phyloP scores from a whole-genome alignment of 179 eudicot species.

The Beta lomatogona region DNA sequence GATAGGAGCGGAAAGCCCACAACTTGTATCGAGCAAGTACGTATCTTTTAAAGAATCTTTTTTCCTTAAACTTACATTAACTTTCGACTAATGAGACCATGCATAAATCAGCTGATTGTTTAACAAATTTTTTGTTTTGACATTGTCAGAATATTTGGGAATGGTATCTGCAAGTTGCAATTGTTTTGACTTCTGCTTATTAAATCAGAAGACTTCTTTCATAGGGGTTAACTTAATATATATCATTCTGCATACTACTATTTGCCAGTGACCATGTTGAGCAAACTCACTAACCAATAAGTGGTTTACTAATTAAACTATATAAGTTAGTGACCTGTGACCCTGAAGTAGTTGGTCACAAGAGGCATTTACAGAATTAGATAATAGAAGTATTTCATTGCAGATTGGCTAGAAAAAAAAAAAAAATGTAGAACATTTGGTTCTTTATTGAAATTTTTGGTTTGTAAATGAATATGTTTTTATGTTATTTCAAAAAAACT shows the following conservation, averaged over 20 bases:
- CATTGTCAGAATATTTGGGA: slow-evolving; percentile 12
- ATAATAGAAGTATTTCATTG: background rate
- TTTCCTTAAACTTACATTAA: background rate
- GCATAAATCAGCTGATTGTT: slow-evolving; percentile 19
- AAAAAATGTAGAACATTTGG: too few species aligned
- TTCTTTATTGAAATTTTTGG: too few species aligned
- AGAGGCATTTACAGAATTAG: slow-evolving; percentile 13
- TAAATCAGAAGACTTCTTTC: slow-evolving; percentile 9
- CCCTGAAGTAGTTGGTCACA: background rate
- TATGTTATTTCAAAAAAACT: too few species aligned
- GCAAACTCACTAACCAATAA: slow-evolving; percentile 17
- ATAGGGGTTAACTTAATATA: background rate
- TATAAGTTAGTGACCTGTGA: background rate
- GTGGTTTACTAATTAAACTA: slow-evolving; percentile 11
- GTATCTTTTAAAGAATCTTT: background rate
- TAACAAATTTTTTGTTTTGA: slow-evolving; percentile 1
- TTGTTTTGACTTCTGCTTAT: slow-evolving; percentile 17
- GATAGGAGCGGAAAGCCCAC: background rate
- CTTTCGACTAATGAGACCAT: slow-evolving; percentile 4
- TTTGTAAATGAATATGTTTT: too few species aligned
- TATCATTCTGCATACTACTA: background rate
- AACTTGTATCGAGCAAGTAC: slow-evolving; percentile 18
- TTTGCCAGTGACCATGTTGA: slow-evolving; percentile 12
- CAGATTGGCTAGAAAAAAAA: background rate
- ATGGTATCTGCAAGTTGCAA: slow-evolving; percentile 19